A percentile compares a stretch with the other conserved stretches of the same genome.
phyloP scores from a whole-genome alignment of 208 protist genomes.

The Strigomonas culicis region DNA sequence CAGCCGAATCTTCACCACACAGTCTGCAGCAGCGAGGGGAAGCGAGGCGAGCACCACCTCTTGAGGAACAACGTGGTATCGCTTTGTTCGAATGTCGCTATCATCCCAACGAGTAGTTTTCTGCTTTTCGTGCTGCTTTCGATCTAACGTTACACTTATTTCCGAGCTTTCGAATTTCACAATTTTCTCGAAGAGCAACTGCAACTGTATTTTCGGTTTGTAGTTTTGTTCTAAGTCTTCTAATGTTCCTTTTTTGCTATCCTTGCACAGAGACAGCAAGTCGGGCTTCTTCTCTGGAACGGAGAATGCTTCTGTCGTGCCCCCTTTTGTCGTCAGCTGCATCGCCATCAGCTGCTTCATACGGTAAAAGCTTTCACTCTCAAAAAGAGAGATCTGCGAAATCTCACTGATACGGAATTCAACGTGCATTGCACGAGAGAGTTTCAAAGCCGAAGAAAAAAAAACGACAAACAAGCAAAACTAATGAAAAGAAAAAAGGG shows the following conservation, averaged over 20 bases:
- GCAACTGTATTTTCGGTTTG: conserved; percentile 41
- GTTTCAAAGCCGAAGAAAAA: conserved; percentile 1
- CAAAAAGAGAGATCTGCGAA: conserved; percentile 49
- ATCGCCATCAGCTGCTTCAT: conserved; percentile 58
- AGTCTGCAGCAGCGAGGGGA: conserved; percentile 45
- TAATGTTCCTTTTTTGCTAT: conserved; percentile 1
- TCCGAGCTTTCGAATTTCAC: conserved; percentile 61
- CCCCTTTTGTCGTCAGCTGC: background rate
- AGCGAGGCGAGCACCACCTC: conserved; percentile 70
- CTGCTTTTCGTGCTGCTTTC: conserved; percentile 52
- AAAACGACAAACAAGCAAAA: conserved; percentile 1
- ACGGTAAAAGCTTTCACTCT: conserved; percentile 73
- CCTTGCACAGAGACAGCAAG: conserved; percentile 14
- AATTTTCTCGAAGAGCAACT: conserved; percentile 71
- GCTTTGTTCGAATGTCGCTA: conserved; percentile 61
- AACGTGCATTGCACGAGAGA: conserved; percentile 51
- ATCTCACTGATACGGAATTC: conserved; percentile 66
- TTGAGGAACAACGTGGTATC: conserved; percentile 28
- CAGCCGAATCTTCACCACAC: conserved; percentile 75
- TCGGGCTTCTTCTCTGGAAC: conserved; percentile 4
- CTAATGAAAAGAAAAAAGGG: no score
- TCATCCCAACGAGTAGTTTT: conserved; percentile 52
- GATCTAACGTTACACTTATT: conserved; percentile 21
- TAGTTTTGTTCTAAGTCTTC: background rate
- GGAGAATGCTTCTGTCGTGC: background rate